Percentiles rank a stretch among this genome's conserved stretches.
Conservation (phyloP, 2,329 filamentous ascomycete genomes). For the Fusarium gaditjirri region DNA sequence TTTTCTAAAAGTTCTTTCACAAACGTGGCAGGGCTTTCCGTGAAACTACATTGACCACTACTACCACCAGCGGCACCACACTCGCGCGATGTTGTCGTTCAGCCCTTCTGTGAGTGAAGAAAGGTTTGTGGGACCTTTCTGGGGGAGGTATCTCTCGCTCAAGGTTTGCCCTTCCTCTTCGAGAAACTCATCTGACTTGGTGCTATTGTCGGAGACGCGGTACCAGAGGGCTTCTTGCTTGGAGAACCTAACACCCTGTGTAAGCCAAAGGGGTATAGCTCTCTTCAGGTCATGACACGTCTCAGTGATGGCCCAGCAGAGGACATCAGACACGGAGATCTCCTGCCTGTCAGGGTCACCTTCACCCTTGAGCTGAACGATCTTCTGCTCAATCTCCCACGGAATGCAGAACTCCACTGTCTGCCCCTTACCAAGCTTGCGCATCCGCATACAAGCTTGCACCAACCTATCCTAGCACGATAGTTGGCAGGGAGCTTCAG, state of each 20-base stretch:
- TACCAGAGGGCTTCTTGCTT: slow-evolving; percentile 54
- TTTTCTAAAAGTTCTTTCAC: slow-evolving; percentile 50
- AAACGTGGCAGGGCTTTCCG: slow-evolving; percentile 51
- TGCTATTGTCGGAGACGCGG: rapidly evolving
- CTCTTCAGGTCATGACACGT: slow-evolving; percentile 23
- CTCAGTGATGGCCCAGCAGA: slow-evolving; percentile 65
- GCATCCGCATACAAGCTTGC: slow-evolving; percentile 79
- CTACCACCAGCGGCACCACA: background rate
- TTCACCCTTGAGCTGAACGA: slow-evolving; percentile 44
- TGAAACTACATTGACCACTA: slow-evolving; percentile 37
- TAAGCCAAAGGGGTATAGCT: slow-evolving; percentile 62
- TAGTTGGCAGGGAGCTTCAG: slow-evolving; percentile 68
- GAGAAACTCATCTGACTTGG: slow-evolving; percentile 52
- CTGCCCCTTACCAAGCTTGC: slow-evolving; percentile 74
- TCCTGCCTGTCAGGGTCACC: rapidly evolving
- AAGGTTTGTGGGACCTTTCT: background rate
- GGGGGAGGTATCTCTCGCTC: slow-evolving; percentile 62
- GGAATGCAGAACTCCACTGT: slow-evolving; percentile 70
- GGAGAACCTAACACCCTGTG: slow-evolving; percentile 66
- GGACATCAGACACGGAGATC: slow-evolving; percentile 64
- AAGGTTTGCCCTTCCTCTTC: slow-evolving; percentile 66
- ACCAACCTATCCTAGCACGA: slow-evolving; percentile 73
- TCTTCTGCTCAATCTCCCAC: slow-evolving; percentile 66
- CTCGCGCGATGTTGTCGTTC: rapidly evolving
- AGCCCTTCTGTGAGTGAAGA: background rate